Conservation (phyloP, 1,284 basidiomycete species). For the Anthracocystis walkeri region DNA sequence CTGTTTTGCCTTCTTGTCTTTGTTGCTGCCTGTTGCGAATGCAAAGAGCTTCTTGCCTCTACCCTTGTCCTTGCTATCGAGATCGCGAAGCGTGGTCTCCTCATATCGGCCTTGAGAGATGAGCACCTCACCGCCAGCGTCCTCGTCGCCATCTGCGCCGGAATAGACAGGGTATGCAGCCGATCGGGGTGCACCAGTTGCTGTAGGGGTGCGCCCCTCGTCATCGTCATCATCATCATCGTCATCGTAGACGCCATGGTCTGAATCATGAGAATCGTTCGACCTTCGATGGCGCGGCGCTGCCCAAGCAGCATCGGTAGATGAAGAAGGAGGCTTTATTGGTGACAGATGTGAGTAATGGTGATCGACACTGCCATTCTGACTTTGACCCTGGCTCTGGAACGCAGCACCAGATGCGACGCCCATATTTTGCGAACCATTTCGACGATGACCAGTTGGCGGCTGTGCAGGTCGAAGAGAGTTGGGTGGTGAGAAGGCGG, state of each 20-base stretch:
- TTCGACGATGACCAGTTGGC: conserved; percentile 10
- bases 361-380: conserved; percentile 6
- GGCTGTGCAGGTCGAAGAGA: conserved; percentile 32
- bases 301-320: conserved; percentile 6
- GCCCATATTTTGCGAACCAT: conserved; percentile 13
- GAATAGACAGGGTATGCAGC: conserved; percentile 45
- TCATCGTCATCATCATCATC: conserved; percentile 2
- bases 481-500: conserved; percentile 13
- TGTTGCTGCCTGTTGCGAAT: conserved; percentile 28
- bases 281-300: conserved; percentile 13
- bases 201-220: conserved; percentile 15
- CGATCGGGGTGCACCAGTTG: conserved; percentile 8
- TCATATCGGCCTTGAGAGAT: conserved; percentile 44
- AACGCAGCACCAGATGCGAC: conserved; percentile 12
- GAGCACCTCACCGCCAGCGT: conserved; percentile 38
- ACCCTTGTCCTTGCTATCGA: conserved; percentile 28
- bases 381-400: background rate
- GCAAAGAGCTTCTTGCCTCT: conserved; percentile 49
- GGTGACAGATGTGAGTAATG: background rate
- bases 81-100: conserved; percentile 26
- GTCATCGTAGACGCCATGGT: background rate
- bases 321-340: background rate
- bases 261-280: conserved; percentile 2
- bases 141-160: conserved; percentile 20
- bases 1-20: conserved; percentile 37